Base-by-base conservation (phyloP, 148 eudicot species). In the Cornus kousa region DNA sequence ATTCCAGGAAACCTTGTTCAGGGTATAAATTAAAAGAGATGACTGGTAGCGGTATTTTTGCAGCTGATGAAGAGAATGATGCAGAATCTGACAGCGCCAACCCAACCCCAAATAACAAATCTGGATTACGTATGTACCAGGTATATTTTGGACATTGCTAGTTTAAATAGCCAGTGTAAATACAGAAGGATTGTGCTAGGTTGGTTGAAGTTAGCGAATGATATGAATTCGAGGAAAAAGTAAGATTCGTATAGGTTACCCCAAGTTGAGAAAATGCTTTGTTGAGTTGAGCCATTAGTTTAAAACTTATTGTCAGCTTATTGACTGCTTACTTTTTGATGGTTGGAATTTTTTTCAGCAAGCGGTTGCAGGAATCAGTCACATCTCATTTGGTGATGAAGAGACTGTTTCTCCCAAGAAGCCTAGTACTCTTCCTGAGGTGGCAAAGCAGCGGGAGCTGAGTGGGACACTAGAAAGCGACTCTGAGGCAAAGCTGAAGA, bases 1-100 rank as follows among this genome's bases (percentile, higher is more conserved):
- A 24, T 80, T 77, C n/a, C 87, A 94, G 98, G 89, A 93, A 93
- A 87, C 98, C 97, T n/a, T 87, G 90, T 84, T 94, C 98, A 39
- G 97, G 78, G 22, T 77, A 91, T 81, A 94, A 94, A 87, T 31
- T 87, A 75, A 92, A 91, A 84, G 98, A 94, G 85, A 94, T 92
- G 79, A 93, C 95, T 20, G 98, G 98, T 33, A 94, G 97, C 76
- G 90, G 95, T 68, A 93, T 94, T 68, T 94, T 94, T 70, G 86
- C 87, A 46, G 82, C 87, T 22, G 86, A 82, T 59, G 87, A 80
- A 24, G 95, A 90, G 82, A 79, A 78, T 60, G 90, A 70, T 67
- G 73, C 83, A 73, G 91, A 91, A 74, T 70, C 87, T 67, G 94
- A 91, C 23, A 84, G 74, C 73, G 89, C 87, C 35, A 84, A 74